Base-by-base conservation (phyloP, 2,329 filamentous ascomycete genomes). In the Monilinia aucupariae region DNA sequence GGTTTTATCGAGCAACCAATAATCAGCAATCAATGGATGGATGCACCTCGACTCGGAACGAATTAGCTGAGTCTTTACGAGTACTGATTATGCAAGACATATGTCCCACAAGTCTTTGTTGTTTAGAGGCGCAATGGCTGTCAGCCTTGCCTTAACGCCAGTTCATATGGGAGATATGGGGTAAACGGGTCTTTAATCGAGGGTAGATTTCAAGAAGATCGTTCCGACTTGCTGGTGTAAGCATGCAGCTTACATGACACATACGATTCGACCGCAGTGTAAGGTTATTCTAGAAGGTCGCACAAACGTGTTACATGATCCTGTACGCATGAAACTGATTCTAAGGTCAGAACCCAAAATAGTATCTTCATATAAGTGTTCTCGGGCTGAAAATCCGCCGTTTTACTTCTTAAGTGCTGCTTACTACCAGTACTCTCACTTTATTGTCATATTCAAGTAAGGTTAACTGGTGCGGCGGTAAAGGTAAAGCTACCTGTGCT, bases 71-170 rank as follows among this genome's bases (percentile, higher is more conserved):
- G 2, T 37, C 15, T 37, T 9, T 12, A 13, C 41, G n/a, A 20
- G n/a, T 22, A 45, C 43, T n/a, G 20, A 15, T 10, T 27, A 47
- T 54, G 49, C 50, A 61, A 55, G 39, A 27, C 30, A 47, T 17
- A 2, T 17, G 61, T 45, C 25, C 39, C 54, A 59, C 54, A 50
- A 48, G 34, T 43, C 37, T 15, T 34, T 25, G 32, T 22, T 34
- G 45, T 20, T 48, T 25, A 50, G 48, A 27, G 61, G 54, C 37
- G 54, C 55, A 59, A 32, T 63, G 22, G 39, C 52, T 30, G 48
- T 53, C 61, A 52, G 47, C 48, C 61, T 63, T 63, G 61, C 49
- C 17, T 58, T 59, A 13, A 59, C 61, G n/a, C 41, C 48, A 63
- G 49, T 25, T 9, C n/a, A 30, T 20, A 10, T 25, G 27, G 27